These are phyloP conservation scores for Boletus mariae DNA, from an alignment of 1,284 basidiomycete genomes.

Conservation along the genomic window DNA sequence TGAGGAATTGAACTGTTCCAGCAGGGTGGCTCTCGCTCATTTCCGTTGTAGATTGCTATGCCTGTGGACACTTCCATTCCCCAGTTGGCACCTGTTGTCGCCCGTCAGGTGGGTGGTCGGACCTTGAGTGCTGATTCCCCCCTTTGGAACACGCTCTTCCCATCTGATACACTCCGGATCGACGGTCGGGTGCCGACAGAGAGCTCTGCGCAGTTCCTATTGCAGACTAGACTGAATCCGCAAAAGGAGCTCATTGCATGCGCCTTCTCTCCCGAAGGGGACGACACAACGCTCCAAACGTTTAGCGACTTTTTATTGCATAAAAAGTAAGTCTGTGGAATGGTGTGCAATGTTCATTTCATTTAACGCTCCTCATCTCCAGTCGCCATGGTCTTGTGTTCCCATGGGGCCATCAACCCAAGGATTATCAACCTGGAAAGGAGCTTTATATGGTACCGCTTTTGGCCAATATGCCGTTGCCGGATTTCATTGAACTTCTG, in stretches of 20 bases:
- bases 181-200: slow-evolving; percentile 79
- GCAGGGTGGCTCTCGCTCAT: slow-evolving; percentile 13
- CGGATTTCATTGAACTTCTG: slow-evolving; percentile 83
- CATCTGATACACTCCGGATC: slow-evolving; percentile 60
- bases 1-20: slow-evolving; percentile 33
- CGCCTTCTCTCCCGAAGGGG: slow-evolving; percentile 56
- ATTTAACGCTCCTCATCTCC: slow-evolving; percentile 7
- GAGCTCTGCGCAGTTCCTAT: slow-evolving; percentile 71
- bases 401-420: slow-evolving; percentile 74
- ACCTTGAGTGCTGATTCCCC: slow-evolving; percentile 49
- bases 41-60: slow-evolving; percentile 60
- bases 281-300: slow-evolving; percentile 52
- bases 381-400: slow-evolving; percentile 86
- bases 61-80: slow-evolving; percentile 67
- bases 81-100: slow-evolving; percentile 61
- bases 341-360: slow-evolving; percentile 1
- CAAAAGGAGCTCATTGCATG: slow-evolving; percentile 79
- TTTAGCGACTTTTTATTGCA: slow-evolving; percentile 68
- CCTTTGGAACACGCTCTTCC: slow-evolving; percentile 72
- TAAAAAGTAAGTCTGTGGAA: slow-evolving; percentile 60
- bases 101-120: slow-evolving; percentile 70
- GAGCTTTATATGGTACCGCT: slow-evolving; percentile 90
- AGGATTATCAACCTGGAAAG: slow-evolving; percentile 72
- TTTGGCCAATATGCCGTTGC: slow-evolving; percentile 61
- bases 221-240: slow-evolving; percentile 70